Evolutionary conservation across 2,329 filamentous ascomycete species (phyloP).

Genomic region (Sarocladium oryzae): DNA sequence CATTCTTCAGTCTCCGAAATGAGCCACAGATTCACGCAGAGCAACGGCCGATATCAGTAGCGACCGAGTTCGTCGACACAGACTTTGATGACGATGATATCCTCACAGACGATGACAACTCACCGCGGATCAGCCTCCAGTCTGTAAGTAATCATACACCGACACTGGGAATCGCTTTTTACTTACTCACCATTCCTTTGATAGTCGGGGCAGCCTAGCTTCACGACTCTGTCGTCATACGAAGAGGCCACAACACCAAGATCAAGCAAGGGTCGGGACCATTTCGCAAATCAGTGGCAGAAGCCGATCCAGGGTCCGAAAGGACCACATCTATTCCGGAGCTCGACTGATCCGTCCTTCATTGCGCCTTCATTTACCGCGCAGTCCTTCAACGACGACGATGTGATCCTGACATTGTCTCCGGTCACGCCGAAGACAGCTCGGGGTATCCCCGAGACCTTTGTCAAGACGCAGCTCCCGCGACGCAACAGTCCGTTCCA

Average conservation of each 20-base stretch:
- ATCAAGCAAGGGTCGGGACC: slow-evolving; percentile 53
- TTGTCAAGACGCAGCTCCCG: slow-evolving; percentile 17
- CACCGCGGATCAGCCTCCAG: slow-evolving; percentile 60
- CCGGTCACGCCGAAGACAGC: slow-evolving; percentile 63
- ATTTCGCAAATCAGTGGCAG: slow-evolving; percentile 52
- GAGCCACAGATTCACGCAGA: slow-evolving; percentile 29
- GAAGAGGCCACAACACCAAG: slow-evolving; percentile 77
- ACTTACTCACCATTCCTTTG: slow-evolving; percentile 11
- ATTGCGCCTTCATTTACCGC: slow-evolving; percentile 13
- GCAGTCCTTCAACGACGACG: slow-evolving; percentile 29
- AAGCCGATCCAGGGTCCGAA: slow-evolving; percentile 72
- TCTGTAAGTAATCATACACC: slow-evolving; percentile 50
- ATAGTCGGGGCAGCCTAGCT: slow-evolving; percentile 65
- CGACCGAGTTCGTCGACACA: slow-evolving; percentile 73
- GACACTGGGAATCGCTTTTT: background rate
- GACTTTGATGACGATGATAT: slow-evolving; percentile 62
- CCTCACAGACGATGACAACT: slow-evolving; percentile 58
- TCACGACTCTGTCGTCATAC: slow-evolving; percentile 81
- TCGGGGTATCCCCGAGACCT: slow-evolving; percentile 24
- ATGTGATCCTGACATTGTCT: slow-evolving; percentile 60
- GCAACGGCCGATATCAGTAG: slow-evolving; percentile 59
- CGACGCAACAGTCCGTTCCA: slow-evolving; percentile 47
- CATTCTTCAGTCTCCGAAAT: slow-evolving; percentile 54
- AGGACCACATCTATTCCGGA: slow-evolving; percentile 81
- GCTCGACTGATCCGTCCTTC: slow-evolving; percentile 42